Evolutionary conservation across 148 eudicot genomes (phyloP).

Genomic region (Heliamphora exappendiculata): DNA sequence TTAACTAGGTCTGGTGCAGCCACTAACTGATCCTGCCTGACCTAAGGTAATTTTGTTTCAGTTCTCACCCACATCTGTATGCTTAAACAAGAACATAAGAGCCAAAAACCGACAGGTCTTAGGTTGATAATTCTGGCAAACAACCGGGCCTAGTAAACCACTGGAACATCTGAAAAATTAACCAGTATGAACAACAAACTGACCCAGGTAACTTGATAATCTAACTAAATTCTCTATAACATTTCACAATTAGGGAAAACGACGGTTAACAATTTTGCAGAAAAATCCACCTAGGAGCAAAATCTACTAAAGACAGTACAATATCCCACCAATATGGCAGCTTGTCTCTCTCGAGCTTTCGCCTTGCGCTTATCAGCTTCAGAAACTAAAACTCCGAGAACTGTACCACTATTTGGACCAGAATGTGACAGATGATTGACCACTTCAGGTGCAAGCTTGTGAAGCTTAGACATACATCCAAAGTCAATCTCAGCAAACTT

Average conservation of each 20-base stretch:
- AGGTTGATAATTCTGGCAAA: not conserved
- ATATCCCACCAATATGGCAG: slow-evolving; percentile 76
- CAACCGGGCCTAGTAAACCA: not conserved
- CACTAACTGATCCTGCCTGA: slow-evolving; percentile 3
- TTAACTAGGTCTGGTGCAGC: not conserved
- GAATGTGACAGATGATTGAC: slow-evolving; percentile 39
- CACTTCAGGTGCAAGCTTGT: slow-evolving; percentile 64
- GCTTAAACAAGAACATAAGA: not conserved
- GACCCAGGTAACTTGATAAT: not conserved
- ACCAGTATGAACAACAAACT: not conserved
- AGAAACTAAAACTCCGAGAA: slow-evolving; percentile 21
- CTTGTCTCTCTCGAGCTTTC: slow-evolving; percentile 92
- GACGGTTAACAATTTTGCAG: not conserved
- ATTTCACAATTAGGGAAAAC: not conserved
- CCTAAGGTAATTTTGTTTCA: not conserved
- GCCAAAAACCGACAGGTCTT: slow-evolving; percentile 1
- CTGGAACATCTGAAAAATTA: not conserved
- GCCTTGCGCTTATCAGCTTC: slow-evolving; percentile 80
- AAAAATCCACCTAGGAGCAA: not conserved
- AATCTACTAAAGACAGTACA: not conserved
- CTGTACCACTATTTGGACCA: slow-evolving; percentile 18
- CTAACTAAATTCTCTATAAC: not conserved
- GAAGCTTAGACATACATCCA: slow-evolving; percentile 56
- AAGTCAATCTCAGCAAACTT: slow-evolving; percentile 68
- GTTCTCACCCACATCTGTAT: not conserved